Evolutionary conservation across 306 rosid species (phyloP), one percentile per base, ranked within the genome.

Genomic region (Dryas drummondii): DNA sequence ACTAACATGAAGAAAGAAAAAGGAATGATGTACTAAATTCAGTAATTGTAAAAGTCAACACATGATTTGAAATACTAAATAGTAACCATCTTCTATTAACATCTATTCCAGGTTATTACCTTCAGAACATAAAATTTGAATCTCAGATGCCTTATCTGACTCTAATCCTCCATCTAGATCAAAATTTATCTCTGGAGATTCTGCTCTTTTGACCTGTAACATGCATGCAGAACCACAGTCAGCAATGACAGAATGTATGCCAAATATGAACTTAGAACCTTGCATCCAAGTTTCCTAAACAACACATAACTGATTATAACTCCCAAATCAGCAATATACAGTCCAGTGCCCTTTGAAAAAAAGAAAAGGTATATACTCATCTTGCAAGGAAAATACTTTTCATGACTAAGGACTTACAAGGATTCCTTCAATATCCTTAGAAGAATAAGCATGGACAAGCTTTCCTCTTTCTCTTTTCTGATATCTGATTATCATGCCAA

Each of bases 351-450:
- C 12, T 47, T 16, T 17, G 11, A 61, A 7, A 9, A 32, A 32
- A 32, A 32, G 14, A 37, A 60, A 52, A 12, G 1, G 0, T 19
- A 17, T 15, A 6, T 17, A 13, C 42, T 71, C 13, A 12, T 13
- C 14, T 19, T 58, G 45, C 56, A 19, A 65, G 22, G 19, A 6
- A 32, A 10, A 11, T 4, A 69, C 57, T 47, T 57, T 40, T 46
- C 67, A 6, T 16, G 1, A 53, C 8, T 66, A 22, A 10, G 48
- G 71, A 85, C 97, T 86, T 82, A 94, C 99, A 50, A 94, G 96
- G 79, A 92, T 94, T 80, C 98, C 99, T 89, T 90, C 92, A 10
- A 94, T 93, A 74, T 94, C 99, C 91, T 85, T 92, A 0, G 77
- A 57, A 76, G 99, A 94, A 85, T 96, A 96, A 55, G 81, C 86